These are phyloP conservation scores for Parathielavia appendiculata DNA, from an alignment of 495 filamentous ascomycete genomes.

Conservation along the genomic window DNA sequence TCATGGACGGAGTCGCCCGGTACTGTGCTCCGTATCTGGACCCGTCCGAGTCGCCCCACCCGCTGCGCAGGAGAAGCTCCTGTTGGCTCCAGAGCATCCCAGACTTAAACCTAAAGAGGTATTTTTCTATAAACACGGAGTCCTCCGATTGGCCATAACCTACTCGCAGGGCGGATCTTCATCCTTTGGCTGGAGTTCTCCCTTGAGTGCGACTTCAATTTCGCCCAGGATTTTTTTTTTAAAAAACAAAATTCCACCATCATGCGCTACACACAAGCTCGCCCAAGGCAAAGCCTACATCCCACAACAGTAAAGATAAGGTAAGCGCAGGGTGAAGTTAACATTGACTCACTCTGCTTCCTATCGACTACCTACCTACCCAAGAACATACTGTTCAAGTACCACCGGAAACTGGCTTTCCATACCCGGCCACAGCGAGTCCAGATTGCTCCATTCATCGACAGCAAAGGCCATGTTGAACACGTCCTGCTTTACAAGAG, in stretches of 20 bases:
- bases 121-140: not conserved
- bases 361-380: not conserved
- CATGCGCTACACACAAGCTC: too few species aligned
- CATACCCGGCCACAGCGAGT: not conserved
- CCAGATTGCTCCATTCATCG: slow-evolving; percentile 1
- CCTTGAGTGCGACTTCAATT: too few species aligned
- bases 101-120: too few species aligned
- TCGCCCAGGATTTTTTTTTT: too few species aligned
- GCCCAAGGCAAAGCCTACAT: too few species aligned
- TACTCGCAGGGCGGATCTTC: too few species aligned
- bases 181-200: too few species aligned
- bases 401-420: not conserved
- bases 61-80: not conserved
- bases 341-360: too few species aligned
- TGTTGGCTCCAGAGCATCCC: not conserved
- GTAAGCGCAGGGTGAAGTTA: too few species aligned
- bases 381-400: not conserved
- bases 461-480: slow-evolving; percentile 4
- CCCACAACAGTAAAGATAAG: too few species aligned
- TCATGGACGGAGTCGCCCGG: not conserved
- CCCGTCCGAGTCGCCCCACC: not conserved
- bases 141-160: not conserved
- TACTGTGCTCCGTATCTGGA: not conserved
- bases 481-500: not conserved
- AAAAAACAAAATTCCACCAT: too few species aligned